Conservation (phyloP, 345 rosid species). For the Syzygium jambos region DNA sequence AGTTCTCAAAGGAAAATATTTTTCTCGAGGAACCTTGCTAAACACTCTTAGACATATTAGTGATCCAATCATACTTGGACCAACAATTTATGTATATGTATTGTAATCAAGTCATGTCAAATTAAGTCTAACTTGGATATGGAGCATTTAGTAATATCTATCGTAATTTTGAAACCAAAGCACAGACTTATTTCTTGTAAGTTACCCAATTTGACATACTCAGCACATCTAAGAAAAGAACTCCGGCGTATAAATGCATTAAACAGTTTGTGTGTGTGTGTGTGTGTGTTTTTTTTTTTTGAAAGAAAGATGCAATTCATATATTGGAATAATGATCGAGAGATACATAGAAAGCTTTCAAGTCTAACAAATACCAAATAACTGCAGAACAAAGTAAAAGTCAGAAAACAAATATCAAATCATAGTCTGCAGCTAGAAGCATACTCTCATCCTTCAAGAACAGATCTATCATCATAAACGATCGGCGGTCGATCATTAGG, state of each 20-base stretch:
- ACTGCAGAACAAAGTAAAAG: too few species aligned
- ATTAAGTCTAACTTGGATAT: neutral
- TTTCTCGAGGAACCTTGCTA: neutral
- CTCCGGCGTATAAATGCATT: neutral
- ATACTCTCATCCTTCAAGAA: too few species aligned
- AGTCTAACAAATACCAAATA: too few species aligned
- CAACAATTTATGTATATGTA: neutral
- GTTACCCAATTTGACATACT: neutral
- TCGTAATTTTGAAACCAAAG: neutral
- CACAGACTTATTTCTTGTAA: rapidly evolving
- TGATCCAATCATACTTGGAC: neutral
- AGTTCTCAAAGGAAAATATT: neutral
- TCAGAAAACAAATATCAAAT: too few species aligned
- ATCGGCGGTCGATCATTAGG: too few species aligned
- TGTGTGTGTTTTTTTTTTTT: too few species aligned
- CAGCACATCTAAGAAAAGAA: neutral
- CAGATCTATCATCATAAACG: too few species aligned
- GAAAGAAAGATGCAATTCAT: too few species aligned
- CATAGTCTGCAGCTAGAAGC: too few species aligned
- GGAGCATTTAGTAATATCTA: neutral
- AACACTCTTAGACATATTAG: neutral
- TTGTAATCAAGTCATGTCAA: neutral
- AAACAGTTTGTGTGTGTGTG: neutral
- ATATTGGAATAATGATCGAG: too few species aligned
- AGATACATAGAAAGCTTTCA: too few species aligned